phyloP scores from a whole-genome alignment of 345 rosid species.

The Fremontodendron californicum region DNA sequence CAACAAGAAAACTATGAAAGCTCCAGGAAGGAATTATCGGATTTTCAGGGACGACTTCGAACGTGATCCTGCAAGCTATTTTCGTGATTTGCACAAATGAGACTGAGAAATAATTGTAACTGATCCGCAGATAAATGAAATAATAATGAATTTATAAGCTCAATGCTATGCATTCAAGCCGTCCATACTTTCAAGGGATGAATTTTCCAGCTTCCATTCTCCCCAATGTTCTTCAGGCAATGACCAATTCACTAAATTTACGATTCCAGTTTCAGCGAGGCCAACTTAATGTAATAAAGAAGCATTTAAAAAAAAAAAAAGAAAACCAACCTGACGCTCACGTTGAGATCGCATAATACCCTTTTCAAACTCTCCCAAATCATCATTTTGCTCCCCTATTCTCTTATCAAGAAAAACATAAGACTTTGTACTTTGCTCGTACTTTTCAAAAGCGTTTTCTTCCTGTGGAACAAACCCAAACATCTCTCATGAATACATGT shows the following conservation, averaged over 20 bases:
- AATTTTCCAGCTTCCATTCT: too few species aligned
- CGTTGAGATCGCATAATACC: constrained; percentile 80
- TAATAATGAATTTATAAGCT: too few species aligned
- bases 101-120: too few species aligned
- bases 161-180: too few species aligned
- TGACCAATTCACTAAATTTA: background rate
- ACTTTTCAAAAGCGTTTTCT: constrained; percentile 74
- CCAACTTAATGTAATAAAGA: background rate
- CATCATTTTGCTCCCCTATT: constrained; percentile 73
- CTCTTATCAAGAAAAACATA: constrained; percentile 73
- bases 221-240: background rate
- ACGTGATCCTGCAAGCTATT: background rate
- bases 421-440: constrained; percentile 66
- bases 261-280: background rate
- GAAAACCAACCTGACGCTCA: constrained; percentile 58
- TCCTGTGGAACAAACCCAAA: constrained; percentile 47
- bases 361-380: constrained; percentile 75
- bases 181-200: too few species aligned
- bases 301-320: background rate
- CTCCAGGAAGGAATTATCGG: constrained; percentile 14
- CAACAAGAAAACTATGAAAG: constrained; percentile 15
- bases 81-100: background rate
- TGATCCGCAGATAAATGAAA: too few species aligned
- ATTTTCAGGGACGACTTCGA: constrained; percentile 17
- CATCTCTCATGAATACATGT: background rate